A percentile compares a stretch with the other conserved stretches of the same genome.
Evolutionary conservation across 2,329 filamentous ascomycete genomes (phyloP).

Genomic region (Huntiella omanensis): DNA sequence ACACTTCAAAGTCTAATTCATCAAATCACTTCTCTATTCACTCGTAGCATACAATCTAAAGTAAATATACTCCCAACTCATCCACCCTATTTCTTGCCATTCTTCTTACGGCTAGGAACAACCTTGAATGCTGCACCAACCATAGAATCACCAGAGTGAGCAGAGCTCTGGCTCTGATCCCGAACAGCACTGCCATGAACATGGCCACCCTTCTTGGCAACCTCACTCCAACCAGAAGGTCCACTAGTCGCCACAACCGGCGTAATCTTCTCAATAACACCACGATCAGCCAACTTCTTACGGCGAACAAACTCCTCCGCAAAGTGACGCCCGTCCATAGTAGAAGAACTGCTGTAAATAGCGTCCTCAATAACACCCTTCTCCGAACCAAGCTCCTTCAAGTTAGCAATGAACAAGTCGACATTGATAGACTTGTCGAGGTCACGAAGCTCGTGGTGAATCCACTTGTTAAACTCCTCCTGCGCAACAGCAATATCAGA

Average conservation of each 20-base stretch:
- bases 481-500: constrained; percentile 34
- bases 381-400: constrained; percentile 60
- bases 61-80: not conserved
- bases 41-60: no score
- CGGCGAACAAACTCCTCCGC: constrained; percentile 87
- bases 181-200: constrained; percentile 23
- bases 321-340: constrained; percentile 83
- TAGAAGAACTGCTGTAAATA: constrained; percentile 70
- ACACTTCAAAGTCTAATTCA: not conserved
- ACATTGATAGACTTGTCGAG: constrained; percentile 34
- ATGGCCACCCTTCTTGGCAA: constrained; percentile 70
- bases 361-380: constrained; percentile 71
- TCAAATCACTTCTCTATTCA: no score
- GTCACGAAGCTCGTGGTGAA: constrained; percentile 62
- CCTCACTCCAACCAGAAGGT: constrained; percentile 74
- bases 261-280: constrained; percentile 49
- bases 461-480: constrained; percentile 92
- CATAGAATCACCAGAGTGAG: constrained; percentile 18
- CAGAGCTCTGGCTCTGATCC: constrained; percentile 17
- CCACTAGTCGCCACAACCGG: constrained; percentile 24
- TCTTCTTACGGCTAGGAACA: constrained; percentile 83
- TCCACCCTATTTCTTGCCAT: constrained; percentile 44
- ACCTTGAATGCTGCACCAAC: constrained; percentile 63
- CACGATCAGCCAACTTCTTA: constrained; percentile 83
- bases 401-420: constrained; percentile 52